Evolutionary conservation across 495 filamentous ascomycete genomes (phyloP).

Genomic region (Aspergillus avenaceus): DNA sequence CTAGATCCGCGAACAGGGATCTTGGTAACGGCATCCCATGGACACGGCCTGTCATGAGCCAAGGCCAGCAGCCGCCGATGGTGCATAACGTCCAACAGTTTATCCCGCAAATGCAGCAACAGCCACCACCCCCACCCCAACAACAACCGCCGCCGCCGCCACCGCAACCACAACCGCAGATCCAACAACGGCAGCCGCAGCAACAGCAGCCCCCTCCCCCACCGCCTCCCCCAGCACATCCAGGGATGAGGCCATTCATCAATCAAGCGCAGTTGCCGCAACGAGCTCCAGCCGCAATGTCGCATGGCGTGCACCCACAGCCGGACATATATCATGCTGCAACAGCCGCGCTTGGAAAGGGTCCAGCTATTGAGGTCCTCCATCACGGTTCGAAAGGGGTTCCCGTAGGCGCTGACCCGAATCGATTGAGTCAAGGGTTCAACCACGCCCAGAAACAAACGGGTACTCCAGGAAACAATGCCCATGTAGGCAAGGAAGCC

Average conservation of each 20-base stretch:
- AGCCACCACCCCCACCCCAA: conserved; percentile 3
- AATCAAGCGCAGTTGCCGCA: conserved; percentile 2
- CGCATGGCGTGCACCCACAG: not conserved
- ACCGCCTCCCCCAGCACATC: not conserved
- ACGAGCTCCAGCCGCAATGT: not conserved
- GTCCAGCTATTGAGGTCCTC: not conserved
- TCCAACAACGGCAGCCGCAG: conserved; percentile 2
- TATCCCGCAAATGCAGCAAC: no score
- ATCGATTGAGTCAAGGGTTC: conserved; percentile 3
- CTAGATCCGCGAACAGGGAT: not conserved
- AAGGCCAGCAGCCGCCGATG: not conserved
- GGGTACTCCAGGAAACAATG: not conserved
- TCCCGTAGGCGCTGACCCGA: not conserved
- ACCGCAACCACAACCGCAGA: no score
- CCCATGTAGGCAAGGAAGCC: not conserved
- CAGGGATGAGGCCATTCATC: not conserved
- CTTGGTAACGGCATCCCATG: not conserved
- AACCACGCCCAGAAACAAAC: not conserved
- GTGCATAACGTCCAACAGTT: conserved; percentile 3
- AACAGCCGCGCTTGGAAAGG: not conserved
- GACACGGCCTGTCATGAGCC: not conserved
- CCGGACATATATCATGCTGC: not conserved
- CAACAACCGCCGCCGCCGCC: conserved; percentile 6
- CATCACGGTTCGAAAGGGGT: not conserved
- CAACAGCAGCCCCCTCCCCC: conserved; percentile 3